Base-by-base conservation (phyloP, 352 stramenopile genomes). In the Phytophthora cajani region DNA sequence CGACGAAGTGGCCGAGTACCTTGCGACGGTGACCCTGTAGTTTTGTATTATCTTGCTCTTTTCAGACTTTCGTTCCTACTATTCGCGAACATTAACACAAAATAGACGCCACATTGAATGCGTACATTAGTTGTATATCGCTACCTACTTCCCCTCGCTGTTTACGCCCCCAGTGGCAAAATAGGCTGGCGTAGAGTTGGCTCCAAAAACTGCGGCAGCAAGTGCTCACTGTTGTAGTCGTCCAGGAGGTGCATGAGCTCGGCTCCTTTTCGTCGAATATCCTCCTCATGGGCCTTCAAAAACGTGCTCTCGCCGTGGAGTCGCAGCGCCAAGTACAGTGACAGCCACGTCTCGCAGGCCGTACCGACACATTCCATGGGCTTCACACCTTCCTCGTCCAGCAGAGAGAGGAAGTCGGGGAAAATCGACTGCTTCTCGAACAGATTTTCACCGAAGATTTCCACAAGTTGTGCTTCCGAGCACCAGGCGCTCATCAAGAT, bases 1-100 rank as follows among this genome's bases (percentile, higher is more conserved):
- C 55, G 84, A 90, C 23, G 76, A 91, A n/a, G 87, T 94, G 17
- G 87, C 84, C 14, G 57, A 80, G 51, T 93, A 83, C 55, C 70
- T 94, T 38, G 68, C 86, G 69, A 71, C 75, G n/a, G 67, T 84
- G 38, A 62, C 58, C 25, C 47, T 66, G 62, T 75, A 69, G 32
- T 38, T 68, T 72, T 74, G 56, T 72, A 72, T 59, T 64, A 50
- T 50, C 42, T 50, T 50, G 17, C 42, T 23, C 10, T 17, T 50
- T 50, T 10, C 42, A 50, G 42, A 50, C 42, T 46, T n/a, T n/a
- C 23, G 42, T 14, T 23, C 42, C 17, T 50, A 50, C 42, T 19
- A 12, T 10, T 5, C 9, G 42, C 16, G 42, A 50, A 50, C 42
- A 46, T 50, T 23, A 25, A 30, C 46, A 27, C 46, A 27, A 52